Evolutionary conservation across 2,329 filamentous ascomycete species (phyloP).

Genomic region (Arthrobotrys pseudoclavata): DNA sequence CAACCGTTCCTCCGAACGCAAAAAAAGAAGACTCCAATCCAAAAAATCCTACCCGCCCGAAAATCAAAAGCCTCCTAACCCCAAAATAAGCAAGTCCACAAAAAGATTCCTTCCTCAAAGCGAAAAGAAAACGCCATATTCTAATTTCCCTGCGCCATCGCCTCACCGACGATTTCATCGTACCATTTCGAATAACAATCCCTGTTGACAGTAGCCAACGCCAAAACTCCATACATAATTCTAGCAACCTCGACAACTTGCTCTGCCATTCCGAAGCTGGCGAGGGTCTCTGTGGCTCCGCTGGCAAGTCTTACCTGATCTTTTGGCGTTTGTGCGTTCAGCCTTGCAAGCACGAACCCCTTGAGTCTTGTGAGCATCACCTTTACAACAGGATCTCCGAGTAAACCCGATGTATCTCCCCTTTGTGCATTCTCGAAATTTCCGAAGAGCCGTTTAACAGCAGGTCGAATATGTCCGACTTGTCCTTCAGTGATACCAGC

Average conservation of each 20-base stretch:
- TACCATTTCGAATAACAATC: slow-evolving; percentile 61
- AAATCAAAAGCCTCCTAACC: slow-evolving; percentile 27
- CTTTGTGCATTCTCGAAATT: slow-evolving; percentile 54
- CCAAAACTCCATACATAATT: slow-evolving; percentile 58
- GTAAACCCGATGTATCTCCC: slow-evolving; percentile 51
- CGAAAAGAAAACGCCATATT: slow-evolving; percentile 16
- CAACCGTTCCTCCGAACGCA: slow-evolving; percentile 29
- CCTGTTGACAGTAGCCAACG: slow-evolving; percentile 59
- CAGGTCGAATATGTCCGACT: slow-evolving; percentile 60
- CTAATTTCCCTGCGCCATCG: slow-evolving; percentile 22
- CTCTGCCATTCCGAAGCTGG: slow-evolving; percentile 62
- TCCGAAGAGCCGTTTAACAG: slow-evolving; percentile 55
- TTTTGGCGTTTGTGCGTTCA: slow-evolving; percentile 61
- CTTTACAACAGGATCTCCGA: slow-evolving; percentile 62
- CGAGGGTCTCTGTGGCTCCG: slow-evolving; percentile 61
- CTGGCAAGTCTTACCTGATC: slow-evolving; percentile 62
- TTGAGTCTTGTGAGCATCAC: slow-evolving; percentile 61
- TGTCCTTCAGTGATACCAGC: slow-evolving; percentile 53
- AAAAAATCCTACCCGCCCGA: slow-evolving; percentile 23
- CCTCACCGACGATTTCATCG: slow-evolving; percentile 54
- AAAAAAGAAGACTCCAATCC: slow-evolving; percentile 38
- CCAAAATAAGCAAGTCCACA: slow-evolving; percentile 15
- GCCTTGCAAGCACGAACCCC: slow-evolving; percentile 61
- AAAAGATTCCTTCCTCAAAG: slow-evolving; percentile 23
- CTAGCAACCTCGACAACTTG: slow-evolving; percentile 61